phyloP scores from a whole-genome alignment of 2,329 filamentous ascomycete genomes.

The Colletotrichum tanaceti region DNA sequence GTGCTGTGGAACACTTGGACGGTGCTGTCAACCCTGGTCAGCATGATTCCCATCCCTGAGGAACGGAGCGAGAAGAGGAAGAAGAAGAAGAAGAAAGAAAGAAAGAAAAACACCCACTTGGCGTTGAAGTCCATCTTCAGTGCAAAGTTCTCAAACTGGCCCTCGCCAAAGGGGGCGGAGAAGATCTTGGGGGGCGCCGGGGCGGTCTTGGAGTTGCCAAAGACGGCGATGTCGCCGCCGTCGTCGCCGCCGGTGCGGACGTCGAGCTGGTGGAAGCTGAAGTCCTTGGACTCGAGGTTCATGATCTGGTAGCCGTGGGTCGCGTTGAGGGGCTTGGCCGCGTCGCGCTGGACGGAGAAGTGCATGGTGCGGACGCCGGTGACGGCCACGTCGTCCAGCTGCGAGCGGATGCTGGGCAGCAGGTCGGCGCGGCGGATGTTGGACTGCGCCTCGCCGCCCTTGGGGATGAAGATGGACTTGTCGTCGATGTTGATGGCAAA shows the following conservation, averaged over 20 bases:
- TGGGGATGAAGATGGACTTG: conserved; percentile 56
- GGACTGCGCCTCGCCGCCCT: conserved; percentile 51
- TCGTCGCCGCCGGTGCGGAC: conserved; percentile 49
- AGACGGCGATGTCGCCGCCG: conserved; percentile 46
- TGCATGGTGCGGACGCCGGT: conserved; percentile 59
- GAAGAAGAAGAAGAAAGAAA: conserved; percentile 35
- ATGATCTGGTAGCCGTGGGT: conserved; percentile 58
- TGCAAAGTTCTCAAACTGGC: conserved; percentile 39
- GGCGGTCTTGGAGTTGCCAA: conserved; percentile 36
- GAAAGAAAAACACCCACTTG: conserved; percentile 9
- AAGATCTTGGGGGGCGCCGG: conserved; percentile 33
- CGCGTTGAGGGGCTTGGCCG: conserved; percentile 54
- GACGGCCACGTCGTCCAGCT: conserved; percentile 52
- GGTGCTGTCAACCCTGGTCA: conserved; percentile 39
- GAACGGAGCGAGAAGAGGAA: conserved; percentile 37
- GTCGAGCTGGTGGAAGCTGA: conserved; percentile 38
- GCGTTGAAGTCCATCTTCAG: conserved; percentile 39
- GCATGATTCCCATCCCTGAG: neutral
- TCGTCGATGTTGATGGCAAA: conserved; percentile 47
- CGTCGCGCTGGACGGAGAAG: conserved; percentile 57
- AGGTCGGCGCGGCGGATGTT: conserved; percentile 61
- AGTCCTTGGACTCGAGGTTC: conserved; percentile 41
- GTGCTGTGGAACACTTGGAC: conserved; percentile 57
- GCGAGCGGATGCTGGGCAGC: conserved; percentile 52
- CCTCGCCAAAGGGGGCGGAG: conserved; percentile 38